These are phyloP conservation scores for Mortierella sp. DNA, from an alignment of 371 early-diverging fungal genomes.

Conservation along the genomic window DNA sequence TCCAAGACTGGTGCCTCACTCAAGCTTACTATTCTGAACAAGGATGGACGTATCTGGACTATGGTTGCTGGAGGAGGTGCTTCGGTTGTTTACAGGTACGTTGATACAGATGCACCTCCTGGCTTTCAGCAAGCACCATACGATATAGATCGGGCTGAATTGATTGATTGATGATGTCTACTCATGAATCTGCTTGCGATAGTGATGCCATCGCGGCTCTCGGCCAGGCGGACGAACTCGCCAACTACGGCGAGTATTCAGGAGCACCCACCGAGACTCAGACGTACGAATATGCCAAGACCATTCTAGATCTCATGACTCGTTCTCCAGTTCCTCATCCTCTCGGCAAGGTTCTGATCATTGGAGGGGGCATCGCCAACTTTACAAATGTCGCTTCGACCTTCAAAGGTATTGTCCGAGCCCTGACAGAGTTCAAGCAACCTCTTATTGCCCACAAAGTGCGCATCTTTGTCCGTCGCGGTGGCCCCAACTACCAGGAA, in stretches of 20 bases:
- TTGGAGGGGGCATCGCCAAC: slow-evolving; percentile 99
- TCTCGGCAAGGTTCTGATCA: slow-evolving; percentile 94
- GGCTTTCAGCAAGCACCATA: neutral
- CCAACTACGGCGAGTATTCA: slow-evolving; percentile 99
- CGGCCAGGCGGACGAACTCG: slow-evolving; percentile 93
- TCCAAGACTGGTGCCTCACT: slow-evolving; percentile 98
- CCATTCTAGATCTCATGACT: slow-evolving; percentile 97
- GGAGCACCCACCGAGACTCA: slow-evolving; percentile 98
- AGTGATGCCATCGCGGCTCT: slow-evolving; percentile 97
- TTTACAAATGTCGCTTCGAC: slow-evolving; percentile 98
- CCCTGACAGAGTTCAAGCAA: slow-evolving; percentile 91
- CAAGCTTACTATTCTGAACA: slow-evolving; percentile 96
- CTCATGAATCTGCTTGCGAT: slow-evolving; percentile 1
- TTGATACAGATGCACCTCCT: too few species aligned
- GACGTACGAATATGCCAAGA: slow-evolving; percentile 98
- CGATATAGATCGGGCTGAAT: neutral
- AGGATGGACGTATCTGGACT: slow-evolving; percentile 96
- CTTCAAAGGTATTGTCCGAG: slow-evolving; percentile 98
- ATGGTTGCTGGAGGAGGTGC: slow-evolving; percentile 99
- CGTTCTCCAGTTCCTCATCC: slow-evolving; percentile 78
- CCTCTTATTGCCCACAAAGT: slow-evolving; percentile 87
- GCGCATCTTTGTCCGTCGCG: slow-evolving; percentile 96
- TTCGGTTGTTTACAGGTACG: slow-evolving; percentile 87
- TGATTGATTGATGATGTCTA: neutral
- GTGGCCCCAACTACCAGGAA: slow-evolving; percentile 99